A percentile compares a stretch with the other conserved stretches of the same genome.
Evolutionary conservation across 192 early-diverging fungal genomes (phyloP).

Genomic region (Coemansia sp.): DNA sequence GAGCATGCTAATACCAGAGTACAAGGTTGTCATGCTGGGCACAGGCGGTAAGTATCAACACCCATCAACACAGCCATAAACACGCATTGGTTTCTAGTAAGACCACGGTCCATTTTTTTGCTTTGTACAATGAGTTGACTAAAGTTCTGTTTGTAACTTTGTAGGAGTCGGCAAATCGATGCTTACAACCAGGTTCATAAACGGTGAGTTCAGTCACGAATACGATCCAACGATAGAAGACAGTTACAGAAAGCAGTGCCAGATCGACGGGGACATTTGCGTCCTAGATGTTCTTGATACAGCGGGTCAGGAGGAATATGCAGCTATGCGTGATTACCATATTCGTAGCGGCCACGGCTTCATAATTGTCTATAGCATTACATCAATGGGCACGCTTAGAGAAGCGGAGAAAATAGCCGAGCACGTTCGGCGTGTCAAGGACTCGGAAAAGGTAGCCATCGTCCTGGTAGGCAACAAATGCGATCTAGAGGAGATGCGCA

Average conservation of each 20-base stretch:
- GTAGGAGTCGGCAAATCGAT: slow-evolving; percentile 80
- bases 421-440: slow-evolving; percentile 80
- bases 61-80: too few species aligned
- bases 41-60: slow-evolving; percentile 70
- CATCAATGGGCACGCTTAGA: slow-evolving; percentile 48
- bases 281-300: slow-evolving; percentile 91
- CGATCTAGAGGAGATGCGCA: slow-evolving; percentile 71
- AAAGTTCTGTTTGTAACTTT: not conserved
- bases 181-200: slow-evolving; percentile 90
- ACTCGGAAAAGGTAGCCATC: slow-evolving; percentile 71
- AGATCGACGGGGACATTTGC: slow-evolving; percentile 76
- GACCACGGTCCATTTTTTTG: not conserved
- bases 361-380: slow-evolving; percentile 79
- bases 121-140: not conserved
- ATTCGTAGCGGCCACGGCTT: slow-evolving; percentile 89
- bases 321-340: slow-evolving; percentile 78
- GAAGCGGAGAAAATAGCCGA: slow-evolving; percentile 72
- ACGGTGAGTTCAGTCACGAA: slow-evolving; percentile 86
- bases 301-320: slow-evolving; percentile 86
- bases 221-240: slow-evolving; percentile 97
- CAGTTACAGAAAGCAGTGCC: slow-evolving; percentile 82
- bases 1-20: slow-evolving; percentile 69
- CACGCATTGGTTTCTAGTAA: not conserved
- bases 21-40: slow-evolving; percentile 93
- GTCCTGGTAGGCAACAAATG: slow-evolving; percentile 88